phyloP scores from a whole-genome alignment of 176 grass and related monocot genomes.

The Phoenix dactylifera region DNA sequence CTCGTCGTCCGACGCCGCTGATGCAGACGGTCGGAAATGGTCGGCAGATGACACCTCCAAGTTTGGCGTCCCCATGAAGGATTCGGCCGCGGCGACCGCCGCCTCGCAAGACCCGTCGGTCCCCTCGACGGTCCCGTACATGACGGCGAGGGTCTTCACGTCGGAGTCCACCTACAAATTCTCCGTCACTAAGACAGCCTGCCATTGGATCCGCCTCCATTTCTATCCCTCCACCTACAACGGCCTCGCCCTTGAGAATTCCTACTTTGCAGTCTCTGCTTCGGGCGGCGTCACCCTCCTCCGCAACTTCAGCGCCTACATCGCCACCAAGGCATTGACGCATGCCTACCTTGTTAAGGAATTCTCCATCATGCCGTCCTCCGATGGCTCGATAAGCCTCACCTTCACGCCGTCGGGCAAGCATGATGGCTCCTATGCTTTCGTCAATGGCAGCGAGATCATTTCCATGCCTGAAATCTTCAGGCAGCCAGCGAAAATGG shows the following conservation, averaged over 20 bases:
- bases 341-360: not conserved
- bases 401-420: not conserved
- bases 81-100: not conserved
- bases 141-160: not conserved
- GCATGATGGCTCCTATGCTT: not conserved
- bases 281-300: not conserved
- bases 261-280: not conserved
- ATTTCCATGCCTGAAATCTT: not conserved
- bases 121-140: not conserved
- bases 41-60: too few species aligned
- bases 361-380: not conserved
- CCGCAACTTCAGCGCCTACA: not conserved
- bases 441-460: not conserved
- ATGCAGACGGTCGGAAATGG: too few species aligned
- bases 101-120: not conserved
- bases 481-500: not conserved
- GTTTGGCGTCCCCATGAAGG: too few species aligned
- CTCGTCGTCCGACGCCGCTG: too few species aligned
- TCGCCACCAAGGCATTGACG: not conserved
- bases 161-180: constrained; percentile 3
- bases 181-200: not conserved
- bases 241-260: not conserved
- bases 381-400: not conserved
- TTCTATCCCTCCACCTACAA: constrained; percentile 1
- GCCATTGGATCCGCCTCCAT: not conserved